Percentiles rank a stretch among this genome's conserved stretches.
phyloP scores from a whole-genome alignment of 1,284 basidiomycete genomes.

The Ustilago loliicola region DNA sequence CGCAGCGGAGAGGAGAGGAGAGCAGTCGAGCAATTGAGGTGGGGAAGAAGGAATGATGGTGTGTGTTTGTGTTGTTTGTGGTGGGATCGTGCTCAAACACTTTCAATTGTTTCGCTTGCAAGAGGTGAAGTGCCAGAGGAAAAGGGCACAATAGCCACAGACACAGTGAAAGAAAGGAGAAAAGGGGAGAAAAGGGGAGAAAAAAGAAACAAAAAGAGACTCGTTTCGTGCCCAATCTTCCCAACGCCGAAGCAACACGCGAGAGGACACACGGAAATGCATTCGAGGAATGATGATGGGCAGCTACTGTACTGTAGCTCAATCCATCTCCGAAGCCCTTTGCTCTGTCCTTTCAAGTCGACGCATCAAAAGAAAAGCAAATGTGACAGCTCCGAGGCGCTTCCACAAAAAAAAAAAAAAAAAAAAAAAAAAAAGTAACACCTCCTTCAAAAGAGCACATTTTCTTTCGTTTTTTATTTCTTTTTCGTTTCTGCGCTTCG shows the following conservation, averaged over 20 bases:
- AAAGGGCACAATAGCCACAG: conserved; percentile 3
- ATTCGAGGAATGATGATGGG: neutral
- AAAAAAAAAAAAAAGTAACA: neutral
- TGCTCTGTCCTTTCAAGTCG: neutral
- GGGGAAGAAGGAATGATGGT: neutral
- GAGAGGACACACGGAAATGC: neutral
- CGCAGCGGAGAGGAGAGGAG: neutral
- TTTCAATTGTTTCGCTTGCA: conserved; percentile 1
- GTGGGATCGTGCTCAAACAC: neutral
- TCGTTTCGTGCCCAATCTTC: neutral
- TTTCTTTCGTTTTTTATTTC: neutral
- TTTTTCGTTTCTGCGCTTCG: conserved; percentile 11
- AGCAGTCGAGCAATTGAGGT: neutral
- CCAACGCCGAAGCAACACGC: conserved; percentile 20
- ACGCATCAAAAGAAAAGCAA: neutral
- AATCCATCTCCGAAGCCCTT: neutral
- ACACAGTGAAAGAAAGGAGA: neutral
- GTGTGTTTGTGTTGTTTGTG: conserved; percentile 3
- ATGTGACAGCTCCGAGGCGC: conserved; percentile 26
- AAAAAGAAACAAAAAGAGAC: neutral
- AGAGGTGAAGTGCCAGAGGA: neutral
- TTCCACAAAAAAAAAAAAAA: conserved; percentile 1
- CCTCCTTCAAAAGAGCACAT: conserved; percentile 7
- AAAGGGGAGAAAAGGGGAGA: neutral
- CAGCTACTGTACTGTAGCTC: too few relatives aligned